A percentile compares a stretch with the other conserved stretches of the same genome.
Evolutionary conservation across 1,284 basidiomycete species (phyloP).

Genomic region (Pseudozyma flocculosa): DNA sequence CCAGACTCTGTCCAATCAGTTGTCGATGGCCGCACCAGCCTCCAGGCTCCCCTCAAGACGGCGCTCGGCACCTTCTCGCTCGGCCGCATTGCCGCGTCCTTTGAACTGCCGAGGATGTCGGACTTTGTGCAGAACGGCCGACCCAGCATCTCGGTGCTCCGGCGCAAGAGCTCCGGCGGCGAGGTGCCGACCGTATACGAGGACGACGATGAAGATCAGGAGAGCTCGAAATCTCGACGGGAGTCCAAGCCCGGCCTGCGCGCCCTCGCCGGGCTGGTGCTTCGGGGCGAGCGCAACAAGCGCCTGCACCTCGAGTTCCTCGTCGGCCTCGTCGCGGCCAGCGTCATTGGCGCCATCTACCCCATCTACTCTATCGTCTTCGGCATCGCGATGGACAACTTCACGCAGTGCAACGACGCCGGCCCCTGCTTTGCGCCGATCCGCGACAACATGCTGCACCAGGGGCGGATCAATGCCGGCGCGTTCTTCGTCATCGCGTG

Average conservation of each 20-base stretch:
- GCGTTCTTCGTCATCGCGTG: conserved; percentile 57
- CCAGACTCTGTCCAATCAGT: conserved; percentile 12
- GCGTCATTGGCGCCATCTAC: conserved; percentile 71
- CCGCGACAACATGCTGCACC: conserved; percentile 38
- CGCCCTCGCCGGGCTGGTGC: conserved; percentile 58
- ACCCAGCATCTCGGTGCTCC: no score
- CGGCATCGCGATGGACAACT: conserved; percentile 60
- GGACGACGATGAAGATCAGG: no score
- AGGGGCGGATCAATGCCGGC: conserved; percentile 39
- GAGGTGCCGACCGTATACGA: no score
- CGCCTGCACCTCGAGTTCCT: conserved; percentile 46
- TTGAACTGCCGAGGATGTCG: no score
- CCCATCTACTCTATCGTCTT: conserved; percentile 83
- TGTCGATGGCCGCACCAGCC: no score
- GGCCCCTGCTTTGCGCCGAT: conserved; percentile 42
- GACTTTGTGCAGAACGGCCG: no score
- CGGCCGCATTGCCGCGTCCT: no score
- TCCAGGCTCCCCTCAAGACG: no score
- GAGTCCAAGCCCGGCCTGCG: no score
- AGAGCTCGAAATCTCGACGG: no score
- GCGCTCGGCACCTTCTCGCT: no score
- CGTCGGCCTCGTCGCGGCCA: conserved; percentile 46
- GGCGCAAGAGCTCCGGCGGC: no score
- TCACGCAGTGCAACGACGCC: conserved; percentile 40
- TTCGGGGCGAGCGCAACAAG: conserved; percentile 66